Evolutionary conservation across 1,284 basidiomycete genomes (phyloP).

Genomic region (Tilletia setariae): DNA sequence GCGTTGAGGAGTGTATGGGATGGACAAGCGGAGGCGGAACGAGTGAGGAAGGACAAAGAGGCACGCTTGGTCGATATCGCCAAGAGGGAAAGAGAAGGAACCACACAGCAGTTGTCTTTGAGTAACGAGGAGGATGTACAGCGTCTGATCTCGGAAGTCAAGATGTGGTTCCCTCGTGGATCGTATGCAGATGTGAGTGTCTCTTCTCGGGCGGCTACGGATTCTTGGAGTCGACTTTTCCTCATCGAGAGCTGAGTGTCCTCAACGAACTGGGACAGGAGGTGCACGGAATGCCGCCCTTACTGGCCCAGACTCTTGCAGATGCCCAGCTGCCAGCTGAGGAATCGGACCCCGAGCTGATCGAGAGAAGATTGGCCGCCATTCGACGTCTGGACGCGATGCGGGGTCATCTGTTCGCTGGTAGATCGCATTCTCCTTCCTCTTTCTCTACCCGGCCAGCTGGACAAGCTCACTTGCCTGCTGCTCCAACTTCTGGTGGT

Average conservation of each 20-base stretch:
- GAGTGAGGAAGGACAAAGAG: conserved; percentile 4
- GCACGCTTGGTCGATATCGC: not conserved
- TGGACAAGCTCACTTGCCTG: no score
- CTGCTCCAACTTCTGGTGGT: no score
- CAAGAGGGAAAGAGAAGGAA: not conserved
- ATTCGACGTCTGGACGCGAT: conserved; percentile 11
- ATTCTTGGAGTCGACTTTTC: not conserved
- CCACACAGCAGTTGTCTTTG: not conserved
- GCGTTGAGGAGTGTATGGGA: conserved; percentile 10
- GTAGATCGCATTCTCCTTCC: not conserved
- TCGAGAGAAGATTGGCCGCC: conserved; percentile 4
- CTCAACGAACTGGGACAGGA: not conserved
- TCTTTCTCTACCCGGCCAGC: no score
- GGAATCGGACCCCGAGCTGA: conserved; percentile 5
- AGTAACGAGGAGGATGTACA: not conserved
- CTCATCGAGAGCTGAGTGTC: not conserved
- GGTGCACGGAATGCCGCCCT: conserved; percentile 2
- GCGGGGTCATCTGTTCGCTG: not conserved
- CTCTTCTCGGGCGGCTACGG: not conserved
- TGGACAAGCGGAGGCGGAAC: conserved; percentile 4
- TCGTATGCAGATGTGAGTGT: conserved; percentile 8
- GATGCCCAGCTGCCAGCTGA: conserved; percentile 10
- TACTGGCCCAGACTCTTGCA: conserved; percentile 11
- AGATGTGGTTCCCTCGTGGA: conserved; percentile 5
- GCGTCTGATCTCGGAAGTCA: conserved; percentile 3